Percentiles rank a stretch among this genome's conserved stretches.
Conservation (phyloP, 805 yeast species). For the Nakazawaea ishiwadae region DNA sequence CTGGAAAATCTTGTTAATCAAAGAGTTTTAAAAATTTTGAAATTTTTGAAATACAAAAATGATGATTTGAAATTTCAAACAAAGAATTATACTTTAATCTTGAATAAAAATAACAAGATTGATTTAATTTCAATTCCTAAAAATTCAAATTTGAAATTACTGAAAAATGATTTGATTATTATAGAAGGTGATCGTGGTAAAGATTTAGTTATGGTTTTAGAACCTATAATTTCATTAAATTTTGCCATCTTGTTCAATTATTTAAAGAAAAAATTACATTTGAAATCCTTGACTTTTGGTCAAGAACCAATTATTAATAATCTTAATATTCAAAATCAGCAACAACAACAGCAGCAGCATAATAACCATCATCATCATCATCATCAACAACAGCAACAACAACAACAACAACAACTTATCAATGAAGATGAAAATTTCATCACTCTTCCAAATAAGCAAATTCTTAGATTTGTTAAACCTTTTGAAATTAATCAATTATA, state of each 20-base stretch:
- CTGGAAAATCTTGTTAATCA: too few relatives aligned
- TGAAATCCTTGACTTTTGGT: slow-evolving; percentile 42
- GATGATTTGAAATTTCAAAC: slow-evolving; percentile 36
- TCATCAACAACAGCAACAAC: slow-evolving; percentile 11
- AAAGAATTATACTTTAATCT: slow-evolving; percentile 30
- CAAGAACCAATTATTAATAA: slow-evolving; percentile 19
- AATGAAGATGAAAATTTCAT: slow-evolving; percentile 57
- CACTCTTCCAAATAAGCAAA: slow-evolving; percentile 74
- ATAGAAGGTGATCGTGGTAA: slow-evolving; percentile 85
- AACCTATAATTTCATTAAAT: slow-evolving; percentile 57
- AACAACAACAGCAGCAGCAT: slow-evolving; percentile 13
- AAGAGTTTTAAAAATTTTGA: slow-evolving; percentile 28
- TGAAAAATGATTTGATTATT: slow-evolving; percentile 61
- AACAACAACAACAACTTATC: slow-evolving; percentile 24
- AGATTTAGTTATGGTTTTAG: slow-evolving; percentile 69
- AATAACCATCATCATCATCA: slow-evolving; percentile 1
- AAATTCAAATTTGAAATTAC: slow-evolving; percentile 54
- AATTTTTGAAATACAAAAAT: slow-evolving; percentile 37
- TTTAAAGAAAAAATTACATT: slow-evolving; percentile 67
- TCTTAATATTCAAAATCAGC: slow-evolving; percentile 20
- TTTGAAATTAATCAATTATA: slow-evolving; percentile 60
- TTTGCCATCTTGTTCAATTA: slow-evolving; percentile 71
- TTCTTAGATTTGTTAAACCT: slow-evolving; percentile 70
- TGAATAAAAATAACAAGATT: slow-evolving; percentile 39
- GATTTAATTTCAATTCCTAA: slow-evolving; percentile 67